A percentile compares a stretch with the other conserved stretches of the same genome.
Evolutionary conservation across 139 green algal genomes (phyloP).

Genomic region (Mychonastes homosphaera): DNA sequence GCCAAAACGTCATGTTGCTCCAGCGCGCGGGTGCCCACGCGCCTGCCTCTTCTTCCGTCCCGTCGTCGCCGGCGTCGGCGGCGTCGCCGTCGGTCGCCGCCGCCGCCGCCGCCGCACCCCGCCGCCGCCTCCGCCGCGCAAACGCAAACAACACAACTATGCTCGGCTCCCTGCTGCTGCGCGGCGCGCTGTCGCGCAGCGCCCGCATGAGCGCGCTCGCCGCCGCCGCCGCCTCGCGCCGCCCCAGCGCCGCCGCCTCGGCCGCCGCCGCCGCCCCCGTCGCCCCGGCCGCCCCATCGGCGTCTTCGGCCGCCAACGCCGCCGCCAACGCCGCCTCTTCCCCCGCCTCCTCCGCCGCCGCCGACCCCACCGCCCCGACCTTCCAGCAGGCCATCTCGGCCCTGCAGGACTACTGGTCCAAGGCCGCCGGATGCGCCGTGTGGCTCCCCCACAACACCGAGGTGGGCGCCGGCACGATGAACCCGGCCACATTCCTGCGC

Average conservation of each 20-base stretch:
- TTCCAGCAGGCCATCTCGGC: conserved; percentile 89
- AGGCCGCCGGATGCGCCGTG: conserved; percentile 69
- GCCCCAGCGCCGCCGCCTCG: conserved; percentile 1
- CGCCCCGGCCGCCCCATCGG: neutral
- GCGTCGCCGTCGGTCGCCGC: neutral
- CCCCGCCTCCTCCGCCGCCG: neutral
- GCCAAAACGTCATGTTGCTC: too few relatives aligned
- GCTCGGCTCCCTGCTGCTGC: neutral
- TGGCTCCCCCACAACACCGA: conserved; percentile 96
- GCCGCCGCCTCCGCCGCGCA: too few relatives aligned
- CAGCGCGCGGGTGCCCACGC: too few relatives aligned
- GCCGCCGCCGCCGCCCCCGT: neutral
- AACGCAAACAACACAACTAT: too few relatives aligned
- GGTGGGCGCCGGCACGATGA: conserved; percentile 95
- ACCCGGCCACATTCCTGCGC: conserved; percentile 92
- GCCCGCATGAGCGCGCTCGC: neutral
- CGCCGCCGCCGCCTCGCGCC: neutral
- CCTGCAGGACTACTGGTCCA: conserved; percentile 87
- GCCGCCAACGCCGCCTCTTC: neutral
- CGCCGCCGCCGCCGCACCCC: neutral
- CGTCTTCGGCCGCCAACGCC: neutral
- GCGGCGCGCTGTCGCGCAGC: too few relatives aligned
- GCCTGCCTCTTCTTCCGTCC: too few relatives aligned
- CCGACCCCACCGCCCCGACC: conserved; percentile 33
- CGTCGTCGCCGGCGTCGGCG: too few relatives aligned